Conservation (phyloP, 805 yeast species). For the Kluyveromyces lactis region DNA sequence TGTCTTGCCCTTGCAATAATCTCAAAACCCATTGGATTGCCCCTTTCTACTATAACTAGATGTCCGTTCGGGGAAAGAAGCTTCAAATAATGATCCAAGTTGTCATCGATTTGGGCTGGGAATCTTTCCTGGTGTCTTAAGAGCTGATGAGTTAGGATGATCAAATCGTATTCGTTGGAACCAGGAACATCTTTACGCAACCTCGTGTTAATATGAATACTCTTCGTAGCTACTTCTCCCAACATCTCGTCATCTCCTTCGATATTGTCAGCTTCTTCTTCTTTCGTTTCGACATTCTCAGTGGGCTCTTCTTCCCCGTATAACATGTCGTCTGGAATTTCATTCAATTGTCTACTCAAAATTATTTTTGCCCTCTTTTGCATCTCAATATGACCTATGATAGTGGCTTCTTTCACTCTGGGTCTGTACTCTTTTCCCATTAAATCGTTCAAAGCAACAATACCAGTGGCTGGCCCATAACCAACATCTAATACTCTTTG, state of each 20-base stretch:
- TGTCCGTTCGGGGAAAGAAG: slow-evolving; percentile 73
- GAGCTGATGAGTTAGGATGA: slow-evolving; percentile 75
- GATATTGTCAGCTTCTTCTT: slow-evolving; percentile 16
- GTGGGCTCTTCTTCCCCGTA: slow-evolving; percentile 11
- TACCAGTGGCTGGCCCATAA: slow-evolving; percentile 87
- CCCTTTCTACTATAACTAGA: slow-evolving; percentile 75
- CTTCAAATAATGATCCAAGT: slow-evolving; percentile 48
- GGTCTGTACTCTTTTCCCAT: slow-evolving; percentile 62
- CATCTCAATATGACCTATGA: slow-evolving; percentile 69
- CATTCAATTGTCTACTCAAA: slow-evolving; percentile 60
- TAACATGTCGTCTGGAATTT: slow-evolving; percentile 25
- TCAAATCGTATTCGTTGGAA: slow-evolving; percentile 58
- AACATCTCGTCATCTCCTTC: slow-evolving; percentile 29
- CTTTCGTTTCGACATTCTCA: slow-evolving; percentile 7
- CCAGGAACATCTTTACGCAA: slow-evolving; percentile 46
- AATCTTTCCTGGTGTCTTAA: slow-evolving; percentile 50
- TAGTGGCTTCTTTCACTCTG: slow-evolving; percentile 56
- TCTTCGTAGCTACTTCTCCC: slow-evolving; percentile 50
- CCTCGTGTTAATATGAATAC: slow-evolving; percentile 45
- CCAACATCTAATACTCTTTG: slow-evolving; percentile 67
- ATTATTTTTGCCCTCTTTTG: slow-evolving; percentile 69
- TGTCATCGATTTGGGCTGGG: slow-evolving; percentile 67
- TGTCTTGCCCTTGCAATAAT: slow-evolving; percentile 85
- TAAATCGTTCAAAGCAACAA: slow-evolving; percentile 77
- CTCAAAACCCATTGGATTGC: slow-evolving; percentile 86